Conservation (phyloP, 176 grass and related monocot genomes). For the Musa troglodytarum region DNA sequence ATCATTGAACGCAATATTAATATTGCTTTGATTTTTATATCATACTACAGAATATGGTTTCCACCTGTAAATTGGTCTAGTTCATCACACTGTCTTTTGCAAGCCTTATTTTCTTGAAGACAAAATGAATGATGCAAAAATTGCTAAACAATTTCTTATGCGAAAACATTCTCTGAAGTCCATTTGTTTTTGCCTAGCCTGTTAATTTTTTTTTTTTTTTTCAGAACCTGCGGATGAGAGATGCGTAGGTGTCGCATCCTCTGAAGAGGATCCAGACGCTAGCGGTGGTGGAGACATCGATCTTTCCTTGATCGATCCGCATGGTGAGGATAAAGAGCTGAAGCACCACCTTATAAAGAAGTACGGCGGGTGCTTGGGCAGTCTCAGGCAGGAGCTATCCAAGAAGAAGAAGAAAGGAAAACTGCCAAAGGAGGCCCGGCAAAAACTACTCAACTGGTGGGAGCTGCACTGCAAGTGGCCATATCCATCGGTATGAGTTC, state of each 20-base stretch:
- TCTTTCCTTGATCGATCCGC: slow-evolving; percentile 39
- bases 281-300: slow-evolving; percentile 13
- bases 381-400: slow-evolving; percentile 66
- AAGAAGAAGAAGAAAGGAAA: slow-evolving; percentile 95
- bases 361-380: slow-evolving; percentile 71
- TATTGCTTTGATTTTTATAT: too few relatives aligned
- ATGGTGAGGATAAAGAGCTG: slow-evolving; percentile 48
- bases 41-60: too few relatives aligned
- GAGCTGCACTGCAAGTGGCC: slow-evolving; percentile 77
- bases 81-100: too few relatives aligned
- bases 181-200: too few relatives aligned
- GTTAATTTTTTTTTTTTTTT: background rate
- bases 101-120: too few relatives aligned
- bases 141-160: too few relatives aligned
- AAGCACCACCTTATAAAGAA: slow-evolving; percentile 65
- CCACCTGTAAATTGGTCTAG: too few relatives aligned
- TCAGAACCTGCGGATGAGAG: slow-evolving; percentile 28
- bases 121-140: too few relatives aligned
- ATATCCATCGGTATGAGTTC: slow-evolving; percentile 55
- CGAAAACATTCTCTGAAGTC: too few relatives aligned
- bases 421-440: slow-evolving; percentile 72
- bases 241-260: slow-evolving; percentile 39
- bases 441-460: slow-evolving; percentile 77
- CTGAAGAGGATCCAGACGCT: slow-evolving; percentile 48
- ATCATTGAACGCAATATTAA: too few relatives aligned